A percentile compares a stretch with the other conserved stretches of the same genome.
phyloP scores from a whole-genome alignment of 1,284 basidiomycete species.

The Puccinia horiana region DNA sequence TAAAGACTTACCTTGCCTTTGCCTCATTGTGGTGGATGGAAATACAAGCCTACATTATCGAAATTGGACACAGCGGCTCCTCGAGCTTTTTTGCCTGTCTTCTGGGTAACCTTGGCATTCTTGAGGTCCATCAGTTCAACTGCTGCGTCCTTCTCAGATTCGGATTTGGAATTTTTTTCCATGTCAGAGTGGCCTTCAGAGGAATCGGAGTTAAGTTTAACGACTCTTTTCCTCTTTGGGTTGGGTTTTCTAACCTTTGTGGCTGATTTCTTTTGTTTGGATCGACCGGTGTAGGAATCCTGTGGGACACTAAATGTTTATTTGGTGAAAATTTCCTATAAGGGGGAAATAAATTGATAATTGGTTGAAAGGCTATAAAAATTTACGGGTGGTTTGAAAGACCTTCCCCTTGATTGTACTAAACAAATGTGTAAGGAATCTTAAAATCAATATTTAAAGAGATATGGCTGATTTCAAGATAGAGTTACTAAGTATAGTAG shows the following conservation, averaged over 20 bases:
- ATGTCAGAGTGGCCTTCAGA: not conserved
- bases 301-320: too few relatives aligned
- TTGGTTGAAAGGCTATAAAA: too few relatives aligned
- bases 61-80: not conserved
- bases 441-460: too few relatives aligned
- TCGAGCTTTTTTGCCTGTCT: conserved; percentile 8
- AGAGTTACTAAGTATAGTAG: too few relatives aligned
- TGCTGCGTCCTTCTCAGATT: not conserved
- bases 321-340: too few relatives aligned
- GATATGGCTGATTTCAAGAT: too few relatives aligned
- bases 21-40: not conserved
- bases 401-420: too few relatives aligned
- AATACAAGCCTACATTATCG: not conserved
- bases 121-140: not conserved
- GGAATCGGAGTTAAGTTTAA: not conserved
- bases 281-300: not conserved
- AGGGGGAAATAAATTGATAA: too few relatives aligned
- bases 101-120: not conserved
- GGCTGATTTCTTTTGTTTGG: not conserved
- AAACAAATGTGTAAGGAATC: too few relatives aligned
- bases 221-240: not conserved
- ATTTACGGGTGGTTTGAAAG: too few relatives aligned
- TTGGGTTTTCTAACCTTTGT: not conserved
- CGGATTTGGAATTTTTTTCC: not conserved
- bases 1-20: not conserved